A percentile compares a stretch with the other conserved stretches of the same genome.
These are phyloP conservation scores for Ehretia macrophylla DNA, from an alignment of 257 asterid genomes.

Conservation along the genomic window DNA sequence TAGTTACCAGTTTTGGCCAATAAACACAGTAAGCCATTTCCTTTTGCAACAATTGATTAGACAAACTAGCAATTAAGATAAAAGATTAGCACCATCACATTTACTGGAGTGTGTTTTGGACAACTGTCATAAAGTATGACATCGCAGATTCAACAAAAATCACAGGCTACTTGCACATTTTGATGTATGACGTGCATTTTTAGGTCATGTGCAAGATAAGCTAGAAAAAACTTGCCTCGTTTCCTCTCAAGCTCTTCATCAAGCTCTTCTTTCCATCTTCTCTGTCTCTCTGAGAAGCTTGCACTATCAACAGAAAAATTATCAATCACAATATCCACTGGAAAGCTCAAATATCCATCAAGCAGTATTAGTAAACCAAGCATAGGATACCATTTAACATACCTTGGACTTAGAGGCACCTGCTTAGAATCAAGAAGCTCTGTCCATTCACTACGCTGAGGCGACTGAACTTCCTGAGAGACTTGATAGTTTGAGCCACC, in stretches of 20 bases:
- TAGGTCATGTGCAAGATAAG: constrained; percentile 7
- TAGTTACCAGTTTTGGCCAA: no score
- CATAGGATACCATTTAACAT: constrained; percentile 9
- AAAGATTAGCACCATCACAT: no score
- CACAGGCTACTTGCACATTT: no score
- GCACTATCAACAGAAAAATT: constrained; percentile 23
- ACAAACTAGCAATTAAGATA: no score
- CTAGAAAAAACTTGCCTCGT: constrained; percentile 58
- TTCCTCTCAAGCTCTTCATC: constrained; percentile 84
- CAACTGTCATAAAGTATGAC: no score
- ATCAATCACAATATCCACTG: constrained; percentile 15
- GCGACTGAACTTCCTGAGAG: constrained; percentile 48
- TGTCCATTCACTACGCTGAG: constrained; percentile 31
- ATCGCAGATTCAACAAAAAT: no score
- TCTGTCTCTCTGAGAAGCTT: constrained; percentile 69
- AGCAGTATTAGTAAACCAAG: constrained; percentile 11
- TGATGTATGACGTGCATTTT: no score
- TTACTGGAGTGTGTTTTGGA: no score
- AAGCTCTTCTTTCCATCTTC: constrained; percentile 97
- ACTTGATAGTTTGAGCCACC: constrained; percentile 38
- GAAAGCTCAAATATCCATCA: constrained; percentile 1
- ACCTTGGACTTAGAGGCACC: constrained; percentile 78
- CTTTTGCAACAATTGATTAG: no score
- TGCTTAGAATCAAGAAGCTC: constrained; percentile 49
- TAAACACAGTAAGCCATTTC: no score